Evolutionary conservation across 225 moss, liverwort and hornwort genomes (phyloP), one percentile per base, ranked within the genome.

Genomic region (Pleurozium schreberi): DNA sequence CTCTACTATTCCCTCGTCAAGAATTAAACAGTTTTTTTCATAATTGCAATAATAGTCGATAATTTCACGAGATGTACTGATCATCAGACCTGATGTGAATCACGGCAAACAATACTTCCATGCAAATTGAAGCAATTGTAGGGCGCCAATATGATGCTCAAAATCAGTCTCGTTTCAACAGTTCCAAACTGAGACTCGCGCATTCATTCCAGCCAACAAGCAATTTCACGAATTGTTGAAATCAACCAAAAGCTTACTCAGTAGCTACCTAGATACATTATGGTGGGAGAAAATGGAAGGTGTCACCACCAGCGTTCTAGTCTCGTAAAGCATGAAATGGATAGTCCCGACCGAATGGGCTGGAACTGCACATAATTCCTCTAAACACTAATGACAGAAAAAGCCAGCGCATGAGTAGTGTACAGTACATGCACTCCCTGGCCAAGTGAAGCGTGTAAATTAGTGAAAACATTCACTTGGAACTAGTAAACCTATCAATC

Each of bases 401-500:
- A 86, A 77, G 81, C 71, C 81, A 89, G 92, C 36, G 75, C 86
- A 80, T 59, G 70, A 83, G 83, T 34, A 49, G 70, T 63, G 84
- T 80, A 12, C 4, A 40, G 28, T 18, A 34, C 34, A 90, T 65
- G 81, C 88, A 89, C 84, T 80, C 79, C 79, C 79, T 83, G 58
- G 58, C 57, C 81, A 85, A 47, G 87, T 58, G 88, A 86, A 86
- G 86, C 86, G 78, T 84, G 91, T 85, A 90, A 91, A 91, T 88
- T 90, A 88, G 90, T 93, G 86, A 90, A 74, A 84, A 88, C 90
- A 83, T 90, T 88, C 93, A 88, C 91, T 90, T 88, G 57, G 66
- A 85, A 90, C 89, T 89, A 90, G 87, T 85, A 84, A 81, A 87
- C 88, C 92, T 89, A 90, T 78, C 90, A 93, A 93, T 93, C 93